A percentile compares a stretch with the other conserved stretches of the same genome.
Conservation (phyloP, 2,329 filamentous ascomycete species). For the Xylariaceae sp. region DNA sequence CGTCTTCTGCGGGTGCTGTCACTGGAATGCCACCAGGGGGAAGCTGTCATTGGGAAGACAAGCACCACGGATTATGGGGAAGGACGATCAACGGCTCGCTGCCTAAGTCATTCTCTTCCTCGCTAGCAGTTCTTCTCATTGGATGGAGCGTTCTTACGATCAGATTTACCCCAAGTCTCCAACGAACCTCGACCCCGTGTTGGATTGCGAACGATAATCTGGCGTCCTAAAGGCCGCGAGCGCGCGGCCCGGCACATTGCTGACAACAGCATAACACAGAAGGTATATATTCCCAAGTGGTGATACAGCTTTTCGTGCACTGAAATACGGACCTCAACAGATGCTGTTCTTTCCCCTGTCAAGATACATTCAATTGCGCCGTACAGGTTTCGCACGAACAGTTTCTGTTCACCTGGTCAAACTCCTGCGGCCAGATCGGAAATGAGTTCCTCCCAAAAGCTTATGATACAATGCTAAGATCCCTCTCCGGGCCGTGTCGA, state of each 20-base stretch:
- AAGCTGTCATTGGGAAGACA: constrained; percentile 8
- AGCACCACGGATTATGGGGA: constrained; percentile 13
- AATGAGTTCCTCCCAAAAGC: constrained; percentile 1
- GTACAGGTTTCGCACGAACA: constrained; percentile 5
- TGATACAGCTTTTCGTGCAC: neutral
- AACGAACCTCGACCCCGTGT: constrained; percentile 9
- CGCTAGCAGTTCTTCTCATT: constrained; percentile 5
- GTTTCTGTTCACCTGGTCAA: neutral
- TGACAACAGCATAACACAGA: constrained; percentile 4
- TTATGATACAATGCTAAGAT: constrained; percentile 1
- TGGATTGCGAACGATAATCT: constrained; percentile 7
- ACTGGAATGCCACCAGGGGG: constrained; percentile 11
- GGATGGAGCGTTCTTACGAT: constrained; percentile 4
- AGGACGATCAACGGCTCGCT: constrained; percentile 2
- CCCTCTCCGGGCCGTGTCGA: neutral
- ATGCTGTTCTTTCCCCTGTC: constrained; percentile 1
- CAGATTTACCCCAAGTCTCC: constrained; percentile 1
- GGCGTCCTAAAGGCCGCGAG: constrained; percentile 6
- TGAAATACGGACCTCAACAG: constrained; percentile 5
- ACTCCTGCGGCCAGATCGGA: neutral
- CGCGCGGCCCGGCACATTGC: neutral
- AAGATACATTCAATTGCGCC: neutral
- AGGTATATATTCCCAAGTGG: neutral
- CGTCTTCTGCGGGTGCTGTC: constrained; percentile 10
- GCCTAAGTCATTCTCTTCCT: constrained; percentile 4